These are phyloP conservation scores for Cryptosporidium baileyi DNA, from an alignment of 169 alveolate species.

Conservation along the genomic window DNA sequence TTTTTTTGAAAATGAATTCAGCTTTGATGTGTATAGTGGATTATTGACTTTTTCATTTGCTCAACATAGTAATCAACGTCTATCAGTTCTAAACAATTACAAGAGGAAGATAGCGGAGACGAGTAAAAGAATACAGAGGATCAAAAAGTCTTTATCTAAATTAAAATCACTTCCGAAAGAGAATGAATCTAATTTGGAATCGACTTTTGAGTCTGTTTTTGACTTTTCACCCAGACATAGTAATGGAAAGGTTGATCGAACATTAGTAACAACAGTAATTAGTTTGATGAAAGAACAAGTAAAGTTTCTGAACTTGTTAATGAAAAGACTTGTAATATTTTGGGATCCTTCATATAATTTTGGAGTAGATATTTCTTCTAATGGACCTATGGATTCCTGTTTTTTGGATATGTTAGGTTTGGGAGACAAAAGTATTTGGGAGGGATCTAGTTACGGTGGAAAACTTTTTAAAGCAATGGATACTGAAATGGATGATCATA, in stretches of 20 bases:
- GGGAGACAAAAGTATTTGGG: conserved; percentile 39
- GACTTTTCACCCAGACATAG: too few relatives aligned
- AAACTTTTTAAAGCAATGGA: conserved; percentile 4
- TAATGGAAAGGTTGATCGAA: not conserved
- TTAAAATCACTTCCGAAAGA: not conserved
- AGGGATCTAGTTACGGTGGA: conserved; percentile 19
- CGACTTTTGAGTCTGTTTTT: too few relatives aligned
- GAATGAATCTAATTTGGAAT: too few relatives aligned
- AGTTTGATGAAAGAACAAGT: conserved; percentile 8
- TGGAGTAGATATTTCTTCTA: conserved; percentile 58
- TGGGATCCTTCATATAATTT: conserved; percentile 35
- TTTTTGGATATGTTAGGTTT: conserved; percentile 64
- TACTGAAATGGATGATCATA: not conserved
- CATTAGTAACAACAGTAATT: not conserved
- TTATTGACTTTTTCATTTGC: too few relatives aligned
- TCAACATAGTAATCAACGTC: not conserved
- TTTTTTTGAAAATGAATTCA: too few relatives aligned
- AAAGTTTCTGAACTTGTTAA: not conserved
- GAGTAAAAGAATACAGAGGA: not conserved
- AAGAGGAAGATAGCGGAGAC: not conserved
- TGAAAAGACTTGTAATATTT: not conserved
- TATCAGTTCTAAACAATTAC: not conserved
- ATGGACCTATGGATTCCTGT: not conserved
- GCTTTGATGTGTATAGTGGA: too few relatives aligned
- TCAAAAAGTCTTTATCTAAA: not conserved